Percentiles rank a stretch among this genome's conserved stretches.
Conservation (phyloP, 2,329 filamentous ascomycete species). For the Xenoacremonium recifei region DNA sequence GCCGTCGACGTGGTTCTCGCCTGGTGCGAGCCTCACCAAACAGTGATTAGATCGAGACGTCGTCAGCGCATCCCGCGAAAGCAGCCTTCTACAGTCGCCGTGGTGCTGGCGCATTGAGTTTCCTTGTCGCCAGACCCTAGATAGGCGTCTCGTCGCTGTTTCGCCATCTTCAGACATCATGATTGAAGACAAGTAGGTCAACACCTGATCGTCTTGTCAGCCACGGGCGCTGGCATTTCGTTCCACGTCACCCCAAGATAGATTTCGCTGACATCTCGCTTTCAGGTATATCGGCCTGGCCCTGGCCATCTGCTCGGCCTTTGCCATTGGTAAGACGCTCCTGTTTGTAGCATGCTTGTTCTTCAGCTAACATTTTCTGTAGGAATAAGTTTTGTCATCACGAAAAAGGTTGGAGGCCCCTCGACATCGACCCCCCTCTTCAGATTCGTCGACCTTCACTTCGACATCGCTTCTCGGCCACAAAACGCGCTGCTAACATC, state of each 20-base stretch:
- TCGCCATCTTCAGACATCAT: slow-evolving; percentile 24
- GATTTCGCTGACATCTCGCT: slow-evolving; percentile 15
- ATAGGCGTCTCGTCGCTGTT: slow-evolving; percentile 16
- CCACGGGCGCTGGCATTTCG: neutral
- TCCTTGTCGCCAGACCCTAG: slow-evolving; percentile 1
- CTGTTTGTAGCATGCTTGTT: slow-evolving; percentile 3
- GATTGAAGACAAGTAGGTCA: slow-evolving; percentile 38
- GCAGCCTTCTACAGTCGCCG: too few species aligned
- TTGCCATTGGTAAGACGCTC: slow-evolving; percentile 66
- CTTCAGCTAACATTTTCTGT: slow-evolving; percentile 20
- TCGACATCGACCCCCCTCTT: too few species aligned
- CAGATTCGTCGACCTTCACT: too few species aligned
- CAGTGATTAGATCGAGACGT: too few species aligned
- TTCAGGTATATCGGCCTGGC: slow-evolving; percentile 73
- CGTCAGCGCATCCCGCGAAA: too few species aligned
- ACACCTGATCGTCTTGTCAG: slow-evolving; percentile 2
- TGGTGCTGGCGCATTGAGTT: slow-evolving; percentile 11
- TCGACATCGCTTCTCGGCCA: too few species aligned
- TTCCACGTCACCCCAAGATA: neutral
- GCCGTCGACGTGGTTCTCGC: slow-evolving; percentile 11
- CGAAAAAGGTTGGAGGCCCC: slow-evolving; percentile 74
- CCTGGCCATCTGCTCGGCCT: slow-evolving; percentile 70
- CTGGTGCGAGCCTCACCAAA: slow-evolving; percentile 24
- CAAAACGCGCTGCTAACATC: slow-evolving; percentile 12
- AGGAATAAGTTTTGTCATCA: slow-evolving; percentile 98